Evolutionary conservation across 2,329 filamentous ascomycete species (phyloP).

Genomic region (Aspergillus sergii): DNA sequence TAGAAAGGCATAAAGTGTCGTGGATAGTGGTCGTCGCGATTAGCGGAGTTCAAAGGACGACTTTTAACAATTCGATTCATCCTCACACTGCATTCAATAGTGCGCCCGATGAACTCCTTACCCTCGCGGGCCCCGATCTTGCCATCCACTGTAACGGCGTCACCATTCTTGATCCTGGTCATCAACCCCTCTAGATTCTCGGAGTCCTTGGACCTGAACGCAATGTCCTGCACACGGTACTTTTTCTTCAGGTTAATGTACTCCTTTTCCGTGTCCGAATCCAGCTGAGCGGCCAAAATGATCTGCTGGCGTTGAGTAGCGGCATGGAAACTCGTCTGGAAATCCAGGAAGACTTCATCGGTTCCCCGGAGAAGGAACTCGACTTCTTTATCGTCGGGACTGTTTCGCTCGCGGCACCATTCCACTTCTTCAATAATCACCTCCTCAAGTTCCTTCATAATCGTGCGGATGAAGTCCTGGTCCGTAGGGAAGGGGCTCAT

Average conservation of each 20-base stretch:
- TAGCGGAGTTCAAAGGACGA: constrained; percentile 40
- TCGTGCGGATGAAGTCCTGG: constrained; percentile 2
- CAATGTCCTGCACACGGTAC: not conserved
- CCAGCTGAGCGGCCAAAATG: constrained; percentile 21
- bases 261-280: not conserved
- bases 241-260: rapidly evolving
- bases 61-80: constrained; percentile 23
- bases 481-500: constrained; percentile 41
- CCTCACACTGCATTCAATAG: constrained; percentile 20
- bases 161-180: not conserved
- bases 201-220: not conserved
- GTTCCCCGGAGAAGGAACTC: constrained; percentile 30
- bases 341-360: constrained; percentile 36
- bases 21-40: constrained; percentile 41
- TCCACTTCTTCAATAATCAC: constrained; percentile 11
- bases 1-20: constrained; percentile 47
- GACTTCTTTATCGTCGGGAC: not conserved
- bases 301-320: constrained; percentile 47
- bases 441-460: not conserved
- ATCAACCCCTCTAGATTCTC: not conserved
- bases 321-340: constrained; percentile 44
- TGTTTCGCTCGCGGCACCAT: constrained; percentile 3
- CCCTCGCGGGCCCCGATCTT: too few relatives aligned
- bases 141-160: too few relatives aligned
- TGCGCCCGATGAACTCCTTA: not conserved